Conservation (phyloP, 495 filamentous ascomycete species). For the Penicillium ucsense region DNA sequence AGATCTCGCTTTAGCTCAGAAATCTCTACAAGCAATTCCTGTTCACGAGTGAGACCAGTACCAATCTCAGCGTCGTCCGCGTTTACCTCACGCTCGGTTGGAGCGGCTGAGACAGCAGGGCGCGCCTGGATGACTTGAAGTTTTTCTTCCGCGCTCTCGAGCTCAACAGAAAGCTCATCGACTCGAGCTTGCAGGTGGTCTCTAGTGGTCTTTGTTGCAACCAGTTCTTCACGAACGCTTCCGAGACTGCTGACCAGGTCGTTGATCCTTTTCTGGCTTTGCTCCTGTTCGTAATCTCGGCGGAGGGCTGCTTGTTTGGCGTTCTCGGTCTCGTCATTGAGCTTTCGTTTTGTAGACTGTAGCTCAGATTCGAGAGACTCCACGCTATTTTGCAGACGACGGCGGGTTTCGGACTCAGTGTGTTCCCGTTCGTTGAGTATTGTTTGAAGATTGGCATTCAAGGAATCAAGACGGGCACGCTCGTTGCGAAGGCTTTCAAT, state of each 20-base stretch:
- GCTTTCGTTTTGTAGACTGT: conserved; percentile 66
- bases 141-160: conserved; percentile 80
- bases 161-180: conserved; percentile 77
- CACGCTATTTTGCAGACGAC: conserved; percentile 63
- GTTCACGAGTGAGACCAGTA: conserved; percentile 58
- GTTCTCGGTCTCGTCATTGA: conserved; percentile 76
- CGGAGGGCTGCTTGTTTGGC: conserved; percentile 65
- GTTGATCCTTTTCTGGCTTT: conserved; percentile 79
- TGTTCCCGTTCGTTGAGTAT: conserved; percentile 86
- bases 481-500: conserved; percentile 79
- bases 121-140: conserved; percentile 66
- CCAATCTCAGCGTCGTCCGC: conserved; percentile 37
- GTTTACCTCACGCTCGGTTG: conserved; percentile 17
- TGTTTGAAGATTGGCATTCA: conserved; percentile 72
- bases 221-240: conserved; percentile 70
- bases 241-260: conserved; percentile 73
- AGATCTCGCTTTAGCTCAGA: conserved; percentile 76
- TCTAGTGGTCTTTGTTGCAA: conserved; percentile 69
- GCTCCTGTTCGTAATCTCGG: conserved; percentile 79
- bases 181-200: conserved; percentile 83
- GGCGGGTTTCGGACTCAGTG: conserved; percentile 67
- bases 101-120: conserved; percentile 45
- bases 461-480: conserved; percentile 63
- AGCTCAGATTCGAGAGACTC: conserved; percentile 74
- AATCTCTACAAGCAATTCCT: conserved; percentile 73